phyloP scores from a whole-genome alignment of 257 asterid species.

The Henckelia pumila region DNA sequence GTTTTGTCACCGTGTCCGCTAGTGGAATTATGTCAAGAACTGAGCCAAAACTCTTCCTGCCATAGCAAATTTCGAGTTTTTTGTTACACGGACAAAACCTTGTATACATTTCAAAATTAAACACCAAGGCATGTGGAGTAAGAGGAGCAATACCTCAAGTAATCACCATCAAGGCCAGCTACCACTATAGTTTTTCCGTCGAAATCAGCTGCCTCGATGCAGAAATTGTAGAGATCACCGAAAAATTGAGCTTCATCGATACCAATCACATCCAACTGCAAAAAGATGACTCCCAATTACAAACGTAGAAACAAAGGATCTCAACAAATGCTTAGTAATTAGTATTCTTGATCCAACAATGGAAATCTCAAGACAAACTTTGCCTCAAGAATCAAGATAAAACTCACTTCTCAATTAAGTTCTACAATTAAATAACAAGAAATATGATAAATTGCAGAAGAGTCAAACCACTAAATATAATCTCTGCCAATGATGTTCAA shows the following conservation, averaged over 20 bases:
- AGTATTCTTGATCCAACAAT: neutral
- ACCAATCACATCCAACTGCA: constrained; percentile 85
- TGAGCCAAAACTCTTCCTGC: constrained; percentile 63
- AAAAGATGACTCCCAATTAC: neutral
- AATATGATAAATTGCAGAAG: neutral
- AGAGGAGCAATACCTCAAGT: constrained; percentile 46
- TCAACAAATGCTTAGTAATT: neutral
- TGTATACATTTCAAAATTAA: too few relatives aligned
- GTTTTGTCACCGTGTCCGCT: constrained; percentile 74
- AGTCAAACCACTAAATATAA: neutral
- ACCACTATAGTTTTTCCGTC: constrained; percentile 67
- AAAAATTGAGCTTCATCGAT: constrained; percentile 90
- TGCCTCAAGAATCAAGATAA: neutral
- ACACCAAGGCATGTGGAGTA: neutral
- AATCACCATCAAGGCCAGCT: constrained; percentile 96
- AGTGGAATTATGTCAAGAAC: constrained; percentile 71
- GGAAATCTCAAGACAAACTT: neutral
- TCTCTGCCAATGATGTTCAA: neutral
- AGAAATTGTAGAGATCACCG: constrained; percentile 78
- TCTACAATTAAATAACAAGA: neutral
- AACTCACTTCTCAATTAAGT: constrained; percentile 1
- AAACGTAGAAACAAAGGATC: neutral
- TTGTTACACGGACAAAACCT: too few relatives aligned
- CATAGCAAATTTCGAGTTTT: neutral
- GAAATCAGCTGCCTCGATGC: constrained; percentile 69